Evolutionary conservation across 2,329 filamentous ascomycete species (phyloP).

Genomic region (Drechslera avenae): DNA sequence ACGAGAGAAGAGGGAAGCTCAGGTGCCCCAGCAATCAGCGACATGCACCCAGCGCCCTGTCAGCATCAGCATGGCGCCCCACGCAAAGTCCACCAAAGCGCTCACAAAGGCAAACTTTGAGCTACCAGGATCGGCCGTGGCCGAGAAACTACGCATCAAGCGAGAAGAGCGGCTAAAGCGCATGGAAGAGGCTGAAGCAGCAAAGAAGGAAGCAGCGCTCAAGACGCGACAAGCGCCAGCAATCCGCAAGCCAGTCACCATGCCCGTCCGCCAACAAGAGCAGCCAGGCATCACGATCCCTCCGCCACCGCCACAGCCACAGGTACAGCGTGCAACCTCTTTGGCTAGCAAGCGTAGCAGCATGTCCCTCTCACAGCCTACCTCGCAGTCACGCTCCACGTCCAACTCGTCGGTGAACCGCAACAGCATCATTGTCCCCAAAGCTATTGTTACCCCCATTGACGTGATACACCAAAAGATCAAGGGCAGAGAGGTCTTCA

Average conservation of each 20-base stretch:
- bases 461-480: conserved; percentile 39
- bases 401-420: conserved; percentile 33
- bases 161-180: conserved; percentile 44
- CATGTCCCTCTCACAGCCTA: conserved; percentile 23
- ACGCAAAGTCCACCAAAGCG: conserved; percentile 56
- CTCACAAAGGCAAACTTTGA: conserved; percentile 58
- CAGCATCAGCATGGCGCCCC: conserved; percentile 38
- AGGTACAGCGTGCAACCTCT: conserved; percentile 22
- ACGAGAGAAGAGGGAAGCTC: conserved; percentile 38
- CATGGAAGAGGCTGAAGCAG: conserved; percentile 40
- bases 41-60: conserved; percentile 12
- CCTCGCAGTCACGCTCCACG: conserved; percentile 25
- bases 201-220: conserved; percentile 46
- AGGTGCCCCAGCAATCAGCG: conserved; percentile 13
- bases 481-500: conserved; percentile 55
- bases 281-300: conserved; percentile 30
- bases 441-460: conserved; percentile 36
- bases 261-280: conserved; percentile 51
- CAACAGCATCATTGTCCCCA: conserved; percentile 28
- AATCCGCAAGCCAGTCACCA: conserved; percentile 54
- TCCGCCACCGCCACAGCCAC: conserved; percentile 5
- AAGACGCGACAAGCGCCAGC: conserved; percentile 40
- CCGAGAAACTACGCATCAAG: conserved; percentile 38
- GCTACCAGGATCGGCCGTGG: conserved; percentile 60
- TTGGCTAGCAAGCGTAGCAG: conserved; percentile 31